These are phyloP conservation scores for Globisporangium paroecandrum DNA, from an alignment of 352 stramenopile genomes.

Conservation along the genomic window DNA sequence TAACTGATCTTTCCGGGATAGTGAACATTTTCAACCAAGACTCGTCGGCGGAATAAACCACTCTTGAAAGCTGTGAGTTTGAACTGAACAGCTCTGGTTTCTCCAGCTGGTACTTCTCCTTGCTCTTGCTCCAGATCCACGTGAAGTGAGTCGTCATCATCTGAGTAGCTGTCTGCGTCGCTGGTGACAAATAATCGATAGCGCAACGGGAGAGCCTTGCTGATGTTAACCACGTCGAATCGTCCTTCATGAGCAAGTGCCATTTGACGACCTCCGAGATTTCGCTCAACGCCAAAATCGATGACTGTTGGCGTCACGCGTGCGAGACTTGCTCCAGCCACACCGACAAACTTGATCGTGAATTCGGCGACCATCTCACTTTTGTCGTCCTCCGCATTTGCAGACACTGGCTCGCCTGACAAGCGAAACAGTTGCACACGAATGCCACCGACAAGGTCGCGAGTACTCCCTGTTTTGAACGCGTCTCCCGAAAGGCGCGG, in stretches of 20 bases:
- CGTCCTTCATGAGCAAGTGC: slow-evolving; percentile 55
- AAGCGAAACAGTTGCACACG: slow-evolving; percentile 79
- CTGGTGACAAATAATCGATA: slow-evolving; percentile 76
- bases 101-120: slow-evolving; percentile 61
- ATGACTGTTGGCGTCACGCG: slow-evolving; percentile 60
- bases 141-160: slow-evolving; percentile 69
- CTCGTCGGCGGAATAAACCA: slow-evolving; percentile 74
- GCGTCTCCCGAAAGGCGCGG: slow-evolving; percentile 75
- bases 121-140: slow-evolving; percentile 70
- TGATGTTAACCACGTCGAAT: slow-evolving; percentile 82
- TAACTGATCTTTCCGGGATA: slow-evolving; percentile 77
- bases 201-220: slow-evolving; percentile 66
- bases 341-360: slow-evolving; percentile 85
- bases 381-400: slow-evolving; percentile 44
- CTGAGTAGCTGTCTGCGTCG: slow-evolving; percentile 64
- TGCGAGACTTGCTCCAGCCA: slow-evolving; percentile 76
- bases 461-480: slow-evolving; percentile 71
- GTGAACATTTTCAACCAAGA: slow-evolving; percentile 82
- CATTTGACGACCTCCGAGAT: slow-evolving; percentile 36
- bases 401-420: background rate
- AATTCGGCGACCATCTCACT: slow-evolving; percentile 81
- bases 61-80: slow-evolving; percentile 61
- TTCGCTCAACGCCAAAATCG: slow-evolving; percentile 79
- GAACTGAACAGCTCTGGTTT: slow-evolving; percentile 57
- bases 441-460: slow-evolving; percentile 84